These are phyloP conservation scores for Aspergillus kassunensis DNA, from an alignment of 495 filamentous ascomycete genomes.

Conservation along the genomic window DNA sequence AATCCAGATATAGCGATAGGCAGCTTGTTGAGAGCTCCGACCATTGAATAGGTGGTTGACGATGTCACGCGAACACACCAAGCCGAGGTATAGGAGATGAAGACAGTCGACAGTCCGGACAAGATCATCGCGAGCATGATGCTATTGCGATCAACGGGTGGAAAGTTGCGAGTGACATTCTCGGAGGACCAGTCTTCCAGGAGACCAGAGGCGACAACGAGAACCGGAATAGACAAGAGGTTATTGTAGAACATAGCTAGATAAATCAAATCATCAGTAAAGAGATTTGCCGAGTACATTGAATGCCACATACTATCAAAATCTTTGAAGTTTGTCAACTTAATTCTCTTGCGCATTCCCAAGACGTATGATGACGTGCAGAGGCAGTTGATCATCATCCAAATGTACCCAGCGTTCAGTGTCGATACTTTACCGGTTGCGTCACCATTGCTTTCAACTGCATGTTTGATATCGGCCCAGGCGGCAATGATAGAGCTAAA, in stretches of 20 bases:
- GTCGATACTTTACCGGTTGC: slow-evolving; percentile 77
- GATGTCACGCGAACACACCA: slow-evolving; percentile 98
- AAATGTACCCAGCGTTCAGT: slow-evolving; percentile 92
- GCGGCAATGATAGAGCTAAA: slow-evolving; percentile 91
- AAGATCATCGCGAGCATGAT: slow-evolving; percentile 87
- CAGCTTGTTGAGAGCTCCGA: slow-evolving; percentile 95
- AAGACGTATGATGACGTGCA: slow-evolving; percentile 89
- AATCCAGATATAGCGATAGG: slow-evolving; percentile 88
- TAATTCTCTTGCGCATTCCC: slow-evolving; percentile 96
- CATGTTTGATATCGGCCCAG: slow-evolving; percentile 96
- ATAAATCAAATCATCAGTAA: slow-evolving; percentile 23
- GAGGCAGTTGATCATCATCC: slow-evolving; percentile 98
- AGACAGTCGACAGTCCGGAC: slow-evolving; percentile 88
- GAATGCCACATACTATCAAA: slow-evolving; percentile 79
- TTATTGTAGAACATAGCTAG: slow-evolving; percentile 99
- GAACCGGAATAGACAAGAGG: slow-evolving; percentile 90
- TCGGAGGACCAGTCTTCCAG: slow-evolving; percentile 86
- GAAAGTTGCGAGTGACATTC: slow-evolving; percentile 89
- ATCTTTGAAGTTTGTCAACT: slow-evolving; percentile 99
- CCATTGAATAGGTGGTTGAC: slow-evolving; percentile 97
- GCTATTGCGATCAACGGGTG: slow-evolving; percentile 64
- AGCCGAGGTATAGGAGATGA: slow-evolving; percentile 97
- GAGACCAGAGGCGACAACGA: slow-evolving; percentile 75
- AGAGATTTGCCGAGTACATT: slow-evolving; percentile 10
- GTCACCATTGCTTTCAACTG: slow-evolving; percentile 57